Evolutionary conservation across 805 yeast genomes (phyloP), one percentile per base, ranked within the genome.

Genomic region (Wickerhamomyces tratensis): DNA sequence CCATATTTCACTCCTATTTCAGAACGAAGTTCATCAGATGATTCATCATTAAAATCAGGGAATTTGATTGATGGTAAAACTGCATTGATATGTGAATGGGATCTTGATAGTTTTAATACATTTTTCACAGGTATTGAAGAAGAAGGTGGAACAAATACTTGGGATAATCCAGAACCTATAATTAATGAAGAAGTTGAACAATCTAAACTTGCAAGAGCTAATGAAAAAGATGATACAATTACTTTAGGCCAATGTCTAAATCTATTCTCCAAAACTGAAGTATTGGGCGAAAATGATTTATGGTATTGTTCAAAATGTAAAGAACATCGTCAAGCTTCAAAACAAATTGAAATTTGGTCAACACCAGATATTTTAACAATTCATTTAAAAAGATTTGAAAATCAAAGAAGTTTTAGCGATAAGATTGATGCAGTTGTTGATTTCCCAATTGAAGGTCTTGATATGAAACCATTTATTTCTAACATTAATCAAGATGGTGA

Each of bases 221-320:
- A 53, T 20, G 52, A 54, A 38, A 47, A 53, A 5, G 62, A 62
- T 39, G 59, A 68, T 43, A 67, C 68, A 33, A 72, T 82, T 20
- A 67, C 84, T 0, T 68, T 91, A 15, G 74, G 77, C 47, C 91
- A 85, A 51, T 91, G 98, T 56, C 58, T 91, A 38, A 71, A 73
- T 20, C 57, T 77, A 45, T 91, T 91, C 54, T 77, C 94, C 15
- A 74, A 76, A 40, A 82, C 94, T 1, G 98, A 91, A 58, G 77
- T 88, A 3, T 68, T 91, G 38, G 86, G 96, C 12, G 83, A 86
- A 40, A 82, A 86, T 42, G 98, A 91, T 61, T 68, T 87, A 33
- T 91, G 98, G 98, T 89, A 81, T 53, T 91, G 98, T 60, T 94
- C 96, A 1, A 64, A 68, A 11, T 91, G 98, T 66, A 78, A 84